phyloP scores from a whole-genome alignment of 345 rosid species.

The Salix purpurea region DNA sequence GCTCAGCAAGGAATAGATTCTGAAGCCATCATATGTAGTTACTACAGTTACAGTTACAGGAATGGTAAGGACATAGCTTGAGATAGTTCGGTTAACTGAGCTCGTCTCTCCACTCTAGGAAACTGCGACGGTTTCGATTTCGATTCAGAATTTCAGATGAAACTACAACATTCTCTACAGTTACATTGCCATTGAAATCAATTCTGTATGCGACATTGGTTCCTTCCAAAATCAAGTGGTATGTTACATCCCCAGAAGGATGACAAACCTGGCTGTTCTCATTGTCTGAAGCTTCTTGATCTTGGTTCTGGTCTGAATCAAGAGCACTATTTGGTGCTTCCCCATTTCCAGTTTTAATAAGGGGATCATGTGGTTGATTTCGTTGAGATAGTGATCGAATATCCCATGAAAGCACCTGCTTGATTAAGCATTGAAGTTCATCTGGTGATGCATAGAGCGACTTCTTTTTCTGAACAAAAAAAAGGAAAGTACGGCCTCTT shows the following conservation, averaged over 20 bases:
- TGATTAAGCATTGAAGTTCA: constrained; percentile 59
- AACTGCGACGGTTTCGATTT: constrained; percentile 19
- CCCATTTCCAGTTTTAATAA: constrained; percentile 2
- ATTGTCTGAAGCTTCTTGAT: constrained; percentile 18
- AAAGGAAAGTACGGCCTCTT: not conserved
- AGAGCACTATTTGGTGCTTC: constrained; percentile 4
- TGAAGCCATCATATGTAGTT: too few species aligned
- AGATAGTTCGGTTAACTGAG: constrained; percentile 2
- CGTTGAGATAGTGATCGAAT: constrained; percentile 81
- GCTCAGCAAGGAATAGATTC: too few species aligned
- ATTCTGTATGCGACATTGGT: constrained; percentile 70
- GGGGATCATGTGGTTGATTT: constrained; percentile 45
- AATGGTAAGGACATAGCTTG: too few species aligned
- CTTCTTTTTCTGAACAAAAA: constrained; percentile 49
- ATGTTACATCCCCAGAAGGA: constrained; percentile 27
- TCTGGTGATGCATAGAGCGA: constrained; percentile 66
- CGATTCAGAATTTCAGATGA: constrained; percentile 13
- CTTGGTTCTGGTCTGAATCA: constrained; percentile 19
- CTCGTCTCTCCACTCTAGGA: constrained; percentile 29
- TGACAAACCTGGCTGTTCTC: constrained; percentile 1
- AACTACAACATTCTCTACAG: constrained; percentile 44
- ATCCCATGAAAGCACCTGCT: constrained; percentile 89
- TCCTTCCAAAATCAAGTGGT: constrained; percentile 75
- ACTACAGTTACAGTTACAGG: not conserved
- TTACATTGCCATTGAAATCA: constrained; percentile 47